A percentile compares a stretch with the other conserved stretches of the same genome.
Evolutionary conservation across 176 grass and related monocot species (phyloP).

Genomic region (Areca catechu): DNA sequence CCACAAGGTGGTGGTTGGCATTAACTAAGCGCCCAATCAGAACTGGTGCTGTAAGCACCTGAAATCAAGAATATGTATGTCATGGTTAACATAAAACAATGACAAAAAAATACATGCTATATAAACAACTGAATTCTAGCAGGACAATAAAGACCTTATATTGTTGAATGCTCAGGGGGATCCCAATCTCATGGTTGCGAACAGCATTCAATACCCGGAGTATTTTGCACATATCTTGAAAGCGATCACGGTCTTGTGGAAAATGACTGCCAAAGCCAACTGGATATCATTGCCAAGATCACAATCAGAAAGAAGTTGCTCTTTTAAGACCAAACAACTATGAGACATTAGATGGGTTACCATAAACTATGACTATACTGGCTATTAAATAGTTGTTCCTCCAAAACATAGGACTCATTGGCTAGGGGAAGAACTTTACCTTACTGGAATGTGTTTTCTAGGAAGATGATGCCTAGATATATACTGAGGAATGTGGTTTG

Average conservation of each 20-base stretch:
- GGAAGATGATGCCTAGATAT: too few relatives aligned
- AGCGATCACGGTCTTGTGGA: constrained; percentile 43
- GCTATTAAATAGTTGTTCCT: too few relatives aligned
- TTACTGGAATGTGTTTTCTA: too few relatives aligned
- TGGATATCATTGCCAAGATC: constrained; percentile 86
- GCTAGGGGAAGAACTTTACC: too few relatives aligned
- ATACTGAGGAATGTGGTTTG: too few relatives aligned
- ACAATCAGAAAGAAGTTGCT: constrained; percentile 65
- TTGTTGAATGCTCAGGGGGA: constrained; percentile 82
- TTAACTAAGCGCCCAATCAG: constrained; percentile 80
- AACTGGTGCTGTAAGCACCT: constrained; percentile 82
- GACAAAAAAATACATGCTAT: neutral
- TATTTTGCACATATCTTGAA: constrained; percentile 97
- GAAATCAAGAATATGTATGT: constrained; percentile 24
- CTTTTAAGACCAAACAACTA: constrained; percentile 11
- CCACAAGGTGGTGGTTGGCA: constrained; percentile 82
- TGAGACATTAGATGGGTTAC: too few relatives aligned
- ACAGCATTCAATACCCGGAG: constrained; percentile 85
- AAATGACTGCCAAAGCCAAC: constrained; percentile 99
- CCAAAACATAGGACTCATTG: too few relatives aligned
- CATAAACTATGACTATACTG: too few relatives aligned
- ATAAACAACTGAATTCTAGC: too few relatives aligned
- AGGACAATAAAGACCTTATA: constrained; percentile 51
- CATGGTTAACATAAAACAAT: constrained; percentile 16
- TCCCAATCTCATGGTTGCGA: constrained; percentile 68